Base-by-base conservation (phyloP, 1,284 basidiomycete genomes). In the Tilletia caries region DNA sequence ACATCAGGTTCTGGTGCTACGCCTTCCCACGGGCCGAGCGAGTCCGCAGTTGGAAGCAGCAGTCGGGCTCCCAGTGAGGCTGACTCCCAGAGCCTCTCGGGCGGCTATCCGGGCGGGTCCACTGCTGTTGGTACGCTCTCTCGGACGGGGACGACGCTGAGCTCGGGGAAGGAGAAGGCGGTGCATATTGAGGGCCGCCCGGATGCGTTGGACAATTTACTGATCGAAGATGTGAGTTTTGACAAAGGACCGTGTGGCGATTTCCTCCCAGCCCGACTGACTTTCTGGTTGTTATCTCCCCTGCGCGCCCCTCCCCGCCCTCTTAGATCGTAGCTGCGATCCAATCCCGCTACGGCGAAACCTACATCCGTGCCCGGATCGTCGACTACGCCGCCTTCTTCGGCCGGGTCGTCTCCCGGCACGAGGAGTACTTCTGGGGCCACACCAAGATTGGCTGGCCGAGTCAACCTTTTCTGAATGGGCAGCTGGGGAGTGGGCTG, bases 191-290 rank as follows among this genome's bases (percentile, higher is more conserved):
- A 77, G 58, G 32, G 52, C 37, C 70, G 69, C n/a, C 46, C 58
- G 20, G 89, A 77, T 80, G 85, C 87, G 70, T 85, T 88, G 34
- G 95, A 97, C 80, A 91, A 89, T 75, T 74, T 90, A 15, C 95
- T 97, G 84, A 92, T 97, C 80, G 93, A 97, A 70, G 95, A 97
- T 79, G 92, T 93, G 74, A 80, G 91, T 87, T 5, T 23, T 25
- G 23, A 66, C 4, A 5, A 25, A 4, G 65, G 12, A 20, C 23
- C 25, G 32, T 18, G 41, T 66, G 1, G 60, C 18, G 23, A 33
- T 50, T 46, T 27, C 37, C 32, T 37, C 46, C n/a, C 1, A 25
- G 20, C 13, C 52, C 41, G 48, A n/a, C 13, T 6, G 34, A 64
- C 69, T 75, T 60, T 74, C 64, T 64, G 54, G 41, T 65, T 6